Base-by-base conservation (phyloP, 441 rosid species). In the Euphorbia corollata region DNA sequence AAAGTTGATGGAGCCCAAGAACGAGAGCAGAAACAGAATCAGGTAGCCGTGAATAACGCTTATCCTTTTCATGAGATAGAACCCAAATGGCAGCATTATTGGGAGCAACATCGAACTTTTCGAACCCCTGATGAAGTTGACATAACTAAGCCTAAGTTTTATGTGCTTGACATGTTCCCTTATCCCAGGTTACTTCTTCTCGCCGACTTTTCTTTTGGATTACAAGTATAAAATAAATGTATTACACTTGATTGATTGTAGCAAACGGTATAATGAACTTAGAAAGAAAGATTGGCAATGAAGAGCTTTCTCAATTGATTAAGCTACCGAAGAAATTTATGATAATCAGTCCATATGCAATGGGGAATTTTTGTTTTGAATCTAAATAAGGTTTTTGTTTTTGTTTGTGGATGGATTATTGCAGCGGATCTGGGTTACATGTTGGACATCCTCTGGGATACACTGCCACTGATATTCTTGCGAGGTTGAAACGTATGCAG, bases 121-220 rank as follows among this genome's bases (percentile, higher is more conserved):
- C 81, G 87, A 65, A 93, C 97, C 71, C 92, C 97, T 0, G 95
- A 87, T 66, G 93, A 89, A 66, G 76, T 91, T 38, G 97, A 91
- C 67, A 80, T 86, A 48, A 80, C 92, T 39, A 91, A 77, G 76
- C 97, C 99, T 11, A 93, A 93, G 74, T 93, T 85, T 79, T 93
- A 91, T 78, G 99, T 93, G 27, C 97, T 93, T 68, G 99, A 93
- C 84, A 91, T 91, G 97, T 93, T 93, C 85, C 99, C 99, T 63
- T 93, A 93, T 81, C 99, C 97, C 81, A 93, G 99, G 99, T 93
- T 8, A 51, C 27, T 62, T 62, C 64, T 57, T 61, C 68, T 65
- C 59, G 45, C 4, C 32, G 32, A 27, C 4, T 27, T 27, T 27
- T 27, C 32, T n/a, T n/a, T n/a, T n/a, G n/a, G n/a, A 27, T 27